These are phyloP conservation scores for Elsinoe australis DNA, from an alignment of 2,329 filamentous ascomycete genomes.

Conservation along the genomic window DNA sequence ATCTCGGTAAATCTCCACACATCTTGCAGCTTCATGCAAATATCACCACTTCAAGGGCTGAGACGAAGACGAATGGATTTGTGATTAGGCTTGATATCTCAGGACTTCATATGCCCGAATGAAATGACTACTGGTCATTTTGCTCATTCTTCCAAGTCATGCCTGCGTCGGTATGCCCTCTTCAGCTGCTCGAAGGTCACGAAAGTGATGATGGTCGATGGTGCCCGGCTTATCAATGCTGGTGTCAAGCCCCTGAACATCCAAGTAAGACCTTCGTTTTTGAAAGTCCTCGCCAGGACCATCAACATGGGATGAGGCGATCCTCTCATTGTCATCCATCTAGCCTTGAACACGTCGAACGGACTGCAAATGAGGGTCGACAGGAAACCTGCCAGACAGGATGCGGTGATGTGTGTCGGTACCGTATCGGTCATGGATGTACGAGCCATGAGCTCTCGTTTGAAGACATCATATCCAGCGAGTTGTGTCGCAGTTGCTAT, in stretches of 20 bases:
- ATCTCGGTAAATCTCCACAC: slow-evolving; percentile 18
- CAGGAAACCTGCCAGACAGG: slow-evolving; percentile 23
- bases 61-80: too few species aligned
- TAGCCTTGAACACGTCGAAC: slow-evolving; percentile 24
- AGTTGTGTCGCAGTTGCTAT: slow-evolving; percentile 23
- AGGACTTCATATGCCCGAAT: neutral
- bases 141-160: slow-evolving; percentile 19
- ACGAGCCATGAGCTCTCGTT: slow-evolving; percentile 22
- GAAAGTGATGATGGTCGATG: slow-evolving; percentile 23
- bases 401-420: slow-evolving; percentile 22
- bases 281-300: slow-evolving; percentile 21
- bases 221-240: slow-evolving; percentile 24
- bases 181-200: slow-evolving; percentile 21
- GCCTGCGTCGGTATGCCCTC: slow-evolving; percentile 17
- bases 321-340: slow-evolving; percentile 22
- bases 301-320: slow-evolving; percentile 19
- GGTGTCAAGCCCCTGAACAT: slow-evolving; percentile 24
- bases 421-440: slow-evolving; percentile 22
- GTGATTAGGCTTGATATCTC: too few species aligned
- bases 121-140: neutral
- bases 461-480: slow-evolving; percentile 24
- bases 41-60: too few species aligned
- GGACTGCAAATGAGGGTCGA: slow-evolving; percentile 25
- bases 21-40: too few species aligned
- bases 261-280: slow-evolving; percentile 21